Percentiles rank a stretch among this genome's conserved stretches.
Evolutionary conservation across 2,329 filamentous ascomycete species (phyloP).

Genomic region (Botryotinia convoluta): DNA sequence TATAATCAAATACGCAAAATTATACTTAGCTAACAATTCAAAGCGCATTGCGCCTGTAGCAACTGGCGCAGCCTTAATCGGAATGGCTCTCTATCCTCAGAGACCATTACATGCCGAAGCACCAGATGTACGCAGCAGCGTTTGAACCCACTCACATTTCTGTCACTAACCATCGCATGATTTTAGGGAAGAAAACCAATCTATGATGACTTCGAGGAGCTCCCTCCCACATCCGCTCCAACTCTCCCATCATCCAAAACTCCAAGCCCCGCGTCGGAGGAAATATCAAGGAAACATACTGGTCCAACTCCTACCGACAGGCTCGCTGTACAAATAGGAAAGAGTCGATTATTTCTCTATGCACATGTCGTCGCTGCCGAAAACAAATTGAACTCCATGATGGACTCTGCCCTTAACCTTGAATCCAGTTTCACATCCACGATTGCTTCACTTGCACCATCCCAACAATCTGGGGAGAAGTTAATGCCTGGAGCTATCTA

Average conservation of each 20-base stretch:
- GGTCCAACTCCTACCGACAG: slow-evolving; percentile 83
- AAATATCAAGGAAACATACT: slow-evolving; percentile 34
- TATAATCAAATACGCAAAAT: slow-evolving; percentile 21
- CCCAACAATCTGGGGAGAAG: slow-evolving; percentile 80
- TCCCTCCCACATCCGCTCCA: slow-evolving; percentile 37
- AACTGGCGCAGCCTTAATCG: slow-evolving; percentile 42
- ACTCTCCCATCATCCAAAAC: slow-evolving; percentile 24
- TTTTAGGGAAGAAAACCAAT: slow-evolving; percentile 62
- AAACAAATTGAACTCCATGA: slow-evolving; percentile 75
- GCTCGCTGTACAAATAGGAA: slow-evolving; percentile 77
- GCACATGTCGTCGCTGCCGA: slow-evolving; percentile 70
- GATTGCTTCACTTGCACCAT: slow-evolving; percentile 81
- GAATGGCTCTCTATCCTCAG: slow-evolving; percentile 47
- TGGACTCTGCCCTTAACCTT: slow-evolving; percentile 77
- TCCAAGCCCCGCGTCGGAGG: slow-evolving; percentile 22
- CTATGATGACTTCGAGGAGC: slow-evolving; percentile 67
- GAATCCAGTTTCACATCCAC: slow-evolving; percentile 90
- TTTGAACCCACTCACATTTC: slow-evolving; percentile 7
- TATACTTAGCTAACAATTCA: slow-evolving; percentile 25
- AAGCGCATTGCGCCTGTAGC: slow-evolving; percentile 50
- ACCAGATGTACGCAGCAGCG: slow-evolving; percentile 31
- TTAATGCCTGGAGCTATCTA: slow-evolving; percentile 89
- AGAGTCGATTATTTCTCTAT: slow-evolving; percentile 78
- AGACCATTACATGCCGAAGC: slow-evolving; percentile 49
- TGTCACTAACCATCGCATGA: slow-evolving; percentile 23